Percentiles rank a stretch among this genome's conserved stretches.
These are phyloP conservation scores for Piper longum DNA, from an alignment of 164 flowering plant species.

Conservation along the genomic window DNA sequence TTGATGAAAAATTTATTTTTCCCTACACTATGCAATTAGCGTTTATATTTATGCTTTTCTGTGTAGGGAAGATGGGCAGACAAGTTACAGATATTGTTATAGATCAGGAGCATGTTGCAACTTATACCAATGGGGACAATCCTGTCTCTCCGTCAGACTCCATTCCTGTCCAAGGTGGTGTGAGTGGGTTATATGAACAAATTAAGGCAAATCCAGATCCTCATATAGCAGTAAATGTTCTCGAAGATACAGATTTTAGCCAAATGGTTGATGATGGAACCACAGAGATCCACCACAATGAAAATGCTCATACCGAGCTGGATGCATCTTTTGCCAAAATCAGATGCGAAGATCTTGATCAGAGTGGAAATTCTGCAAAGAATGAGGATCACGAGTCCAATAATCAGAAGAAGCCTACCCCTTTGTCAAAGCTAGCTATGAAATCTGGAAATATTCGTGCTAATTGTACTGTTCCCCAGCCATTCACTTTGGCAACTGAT, in stretches of 20 bases:
- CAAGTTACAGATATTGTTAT: constrained; percentile 31
- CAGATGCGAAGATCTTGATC: constrained; percentile 16
- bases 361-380: constrained; percentile 17
- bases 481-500: constrained; percentile 80
- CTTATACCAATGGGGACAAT: constrained; percentile 15
- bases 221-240: constrained; percentile 20
- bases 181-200: constrained; percentile 11
- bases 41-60: neutral
- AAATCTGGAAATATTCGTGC: constrained; percentile 28
- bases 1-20: neutral
- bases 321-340: constrained; percentile 18
- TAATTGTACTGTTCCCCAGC: constrained; percentile 49
- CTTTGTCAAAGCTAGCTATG: constrained; percentile 18
- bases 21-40: neutral
- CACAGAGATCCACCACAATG: constrained; percentile 15
- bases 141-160: constrained; percentile 8
- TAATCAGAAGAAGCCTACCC: constrained; percentile 18
- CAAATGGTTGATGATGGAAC: constrained; percentile 22
- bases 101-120: constrained; percentile 35
- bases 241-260: constrained; percentile 57
- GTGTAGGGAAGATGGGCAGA: constrained; percentile 56
- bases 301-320: constrained; percentile 17
- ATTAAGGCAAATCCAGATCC: constrained; percentile 20
- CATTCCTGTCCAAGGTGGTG: constrained; percentile 4
- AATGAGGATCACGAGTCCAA: constrained; percentile 16